Evolutionary conservation across 164 flowering plant species (phyloP), one percentile per base, ranked within the genome.

Genomic region (Umbellularia californica): DNA sequence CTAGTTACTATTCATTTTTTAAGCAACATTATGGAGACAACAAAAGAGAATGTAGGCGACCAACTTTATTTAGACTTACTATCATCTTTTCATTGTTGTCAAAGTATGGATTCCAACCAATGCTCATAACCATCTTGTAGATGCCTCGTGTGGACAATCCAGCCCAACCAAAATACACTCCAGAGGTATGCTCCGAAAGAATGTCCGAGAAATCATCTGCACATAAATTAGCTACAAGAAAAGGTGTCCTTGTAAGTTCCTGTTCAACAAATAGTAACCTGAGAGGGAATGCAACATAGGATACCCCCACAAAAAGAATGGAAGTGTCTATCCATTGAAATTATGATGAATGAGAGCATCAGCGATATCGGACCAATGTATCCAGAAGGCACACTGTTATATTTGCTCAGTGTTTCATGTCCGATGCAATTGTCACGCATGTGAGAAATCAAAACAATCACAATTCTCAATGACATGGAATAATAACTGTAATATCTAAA

Each of bases 161-260:
- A 72, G 99, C 99, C 99, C 99, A 93, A 30, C 99, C 99, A 83
- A 95, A 95, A 79, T 92, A 93, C 23, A 95, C 98, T 13, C 99
- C 99, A 0, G 93, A 83, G 12, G 98, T 90, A 63, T 86, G 85
- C 71, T 89, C 90, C 2, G 88, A 81, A 14, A 95, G 92, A 65
- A 87, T 71, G 67, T 65, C 73, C 65, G 91, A 81, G 76, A 83
- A 88, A 7, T 85, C 84, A 58, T 92, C 85, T 0, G 94, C 79
- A 20, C 97, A 90, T 72, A 95, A 77, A 87, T 95, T 95, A 50
- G 99, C 99, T 95, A 89, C 70, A 81, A 77, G 50, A 68, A 14
- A 22, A 30, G 70, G 52, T 15, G 27, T 30, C 12, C 28, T 69
- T 51, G 20, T 62, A 74, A 75, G 24, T 28, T 60, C 52, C 51